phyloP scores from a whole-genome alignment of 1,284 basidiomycete genomes.

The Cerioporus squamosus region DNA sequence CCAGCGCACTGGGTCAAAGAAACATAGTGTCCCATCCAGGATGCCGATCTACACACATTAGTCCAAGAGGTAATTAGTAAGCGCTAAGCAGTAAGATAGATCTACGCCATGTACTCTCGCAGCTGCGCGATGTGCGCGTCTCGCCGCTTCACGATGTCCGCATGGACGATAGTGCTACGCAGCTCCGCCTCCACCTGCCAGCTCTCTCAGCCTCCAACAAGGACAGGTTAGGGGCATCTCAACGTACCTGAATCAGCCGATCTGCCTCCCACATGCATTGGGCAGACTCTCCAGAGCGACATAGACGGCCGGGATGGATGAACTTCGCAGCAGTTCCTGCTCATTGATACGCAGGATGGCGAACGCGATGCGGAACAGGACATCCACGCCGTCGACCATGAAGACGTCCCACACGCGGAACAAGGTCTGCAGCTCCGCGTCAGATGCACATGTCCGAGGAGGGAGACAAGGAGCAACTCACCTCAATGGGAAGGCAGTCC shows the following conservation, averaged over 20 bases:
- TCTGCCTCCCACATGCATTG: constrained; percentile 92
- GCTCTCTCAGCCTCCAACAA: not conserved
- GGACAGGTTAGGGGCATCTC: not conserved
- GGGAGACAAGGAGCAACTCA: constrained; percentile 37
- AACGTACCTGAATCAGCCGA: constrained; percentile 77
- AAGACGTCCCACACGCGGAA: constrained; percentile 97
- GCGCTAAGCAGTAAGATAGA: not conserved
- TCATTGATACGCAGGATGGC: constrained; percentile 87
- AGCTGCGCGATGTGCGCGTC: constrained; percentile 59
- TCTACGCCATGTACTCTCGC: constrained; percentile 28
- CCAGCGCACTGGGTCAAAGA: too few relatives aligned
- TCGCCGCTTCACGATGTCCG: constrained; percentile 72
- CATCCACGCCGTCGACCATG: constrained; percentile 91
- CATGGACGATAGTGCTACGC: constrained; percentile 63
- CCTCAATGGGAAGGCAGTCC: constrained; percentile 95
- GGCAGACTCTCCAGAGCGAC: constrained; percentile 86
- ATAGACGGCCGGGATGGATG: constrained; percentile 87
- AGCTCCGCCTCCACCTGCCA: constrained; percentile 71
- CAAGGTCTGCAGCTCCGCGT: constrained; percentile 62
- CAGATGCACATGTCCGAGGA: not conserved
- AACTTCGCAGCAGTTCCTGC: constrained; percentile 79
- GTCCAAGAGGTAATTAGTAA: not conserved
- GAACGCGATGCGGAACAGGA: constrained; percentile 90
- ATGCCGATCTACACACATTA: not conserved
- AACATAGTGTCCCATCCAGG: too few relatives aligned